Percentiles rank a stretch among this genome's conserved stretches.
Evolutionary conservation across 768 basidiomycete genomes (phyloP).

Genomic region (Gautieria morchelliformis): DNA sequence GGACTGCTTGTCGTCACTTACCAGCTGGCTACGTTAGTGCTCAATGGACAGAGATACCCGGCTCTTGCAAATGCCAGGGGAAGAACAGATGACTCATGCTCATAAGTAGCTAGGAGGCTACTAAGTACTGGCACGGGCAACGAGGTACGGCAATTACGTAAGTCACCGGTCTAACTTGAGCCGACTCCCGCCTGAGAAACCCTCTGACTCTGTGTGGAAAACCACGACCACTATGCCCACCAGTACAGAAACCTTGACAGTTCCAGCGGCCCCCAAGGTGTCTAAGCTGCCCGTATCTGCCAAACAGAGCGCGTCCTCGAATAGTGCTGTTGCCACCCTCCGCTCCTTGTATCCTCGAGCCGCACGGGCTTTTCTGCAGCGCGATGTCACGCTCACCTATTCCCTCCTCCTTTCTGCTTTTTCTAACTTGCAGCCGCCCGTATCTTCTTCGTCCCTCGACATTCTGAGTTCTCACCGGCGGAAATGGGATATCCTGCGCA

Average conservation of each 20-base stretch:
- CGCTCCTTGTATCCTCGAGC: slow-evolving; percentile 70
- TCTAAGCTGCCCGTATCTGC: slow-evolving; percentile 2
- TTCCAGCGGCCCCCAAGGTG: background rate
- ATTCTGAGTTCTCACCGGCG: slow-evolving; percentile 40
- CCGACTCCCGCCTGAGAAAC: background rate
- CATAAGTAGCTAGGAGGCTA: no score
- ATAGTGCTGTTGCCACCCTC: slow-evolving; percentile 29
- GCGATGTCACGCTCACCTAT: slow-evolving; percentile 57
- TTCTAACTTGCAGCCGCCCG: slow-evolving; percentile 35
- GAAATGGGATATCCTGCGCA: slow-evolving; percentile 83
- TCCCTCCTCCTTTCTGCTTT: slow-evolving; percentile 63
- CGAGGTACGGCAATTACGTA: background rate
- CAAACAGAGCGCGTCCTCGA: background rate
- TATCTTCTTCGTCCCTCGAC: slow-evolving; percentile 33
- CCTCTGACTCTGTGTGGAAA: background rate
- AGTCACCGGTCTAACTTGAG: background rate
- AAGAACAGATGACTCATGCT: no score
- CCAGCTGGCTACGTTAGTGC: no score
- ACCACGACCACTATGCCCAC: slow-evolving; percentile 4
- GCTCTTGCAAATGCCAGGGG: no score
- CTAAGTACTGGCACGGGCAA: no score
- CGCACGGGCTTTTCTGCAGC: slow-evolving; percentile 67
- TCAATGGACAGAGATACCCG: no score
- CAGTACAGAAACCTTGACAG: slow-evolving; percentile 2
- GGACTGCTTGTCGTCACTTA: no score